Evolutionary conservation across 345 rosid species (phyloP).

Genomic region (Eucalyptus fibrosa): DNA sequence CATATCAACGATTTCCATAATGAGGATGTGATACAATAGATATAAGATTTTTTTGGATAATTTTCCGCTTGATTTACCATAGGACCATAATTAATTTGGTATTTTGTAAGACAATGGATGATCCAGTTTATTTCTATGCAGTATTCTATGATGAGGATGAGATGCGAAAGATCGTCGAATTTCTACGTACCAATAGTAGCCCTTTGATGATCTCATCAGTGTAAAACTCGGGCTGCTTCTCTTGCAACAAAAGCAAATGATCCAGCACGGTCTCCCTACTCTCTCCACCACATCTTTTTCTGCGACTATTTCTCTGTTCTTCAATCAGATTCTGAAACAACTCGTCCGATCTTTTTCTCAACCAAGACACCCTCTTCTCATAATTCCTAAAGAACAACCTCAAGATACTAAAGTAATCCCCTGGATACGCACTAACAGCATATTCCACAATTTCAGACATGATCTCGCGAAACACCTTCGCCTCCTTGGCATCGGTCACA

Average conservation of each 20-base stretch:
- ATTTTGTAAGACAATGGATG: neutral
- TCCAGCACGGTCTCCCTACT: constrained; percentile 17
- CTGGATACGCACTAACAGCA: constrained; percentile 16
- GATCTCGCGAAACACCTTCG: constrained; percentile 6
- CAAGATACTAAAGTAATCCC: constrained; percentile 22
- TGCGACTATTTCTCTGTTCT: neutral
- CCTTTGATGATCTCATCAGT: constrained; percentile 39
- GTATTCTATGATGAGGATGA: neutral
- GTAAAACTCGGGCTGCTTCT: constrained; percentile 24
- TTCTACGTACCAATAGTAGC: constrained; percentile 18
- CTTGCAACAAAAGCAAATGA: constrained; percentile 23
- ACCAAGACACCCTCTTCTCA: neutral
- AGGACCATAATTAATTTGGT: too few species aligned
- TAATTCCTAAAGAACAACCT: constrained; percentile 1
- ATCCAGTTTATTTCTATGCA: neutral
- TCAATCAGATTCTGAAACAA: constrained; percentile 28
- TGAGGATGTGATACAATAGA: neutral
- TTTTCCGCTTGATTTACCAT: neutral
- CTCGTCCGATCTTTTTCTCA: constrained; percentile 5
- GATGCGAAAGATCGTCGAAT: neutral
- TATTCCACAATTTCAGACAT: neutral
- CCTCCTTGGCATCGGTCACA: constrained; percentile 6
- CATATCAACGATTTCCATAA: too few species aligned
- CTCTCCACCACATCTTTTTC: neutral
- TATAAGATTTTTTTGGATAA: neutral